These are phyloP conservation scores for Polygonum maritimum DNA, from an alignment of 148 eudicot genomes.

Conservation along the genomic window DNA sequence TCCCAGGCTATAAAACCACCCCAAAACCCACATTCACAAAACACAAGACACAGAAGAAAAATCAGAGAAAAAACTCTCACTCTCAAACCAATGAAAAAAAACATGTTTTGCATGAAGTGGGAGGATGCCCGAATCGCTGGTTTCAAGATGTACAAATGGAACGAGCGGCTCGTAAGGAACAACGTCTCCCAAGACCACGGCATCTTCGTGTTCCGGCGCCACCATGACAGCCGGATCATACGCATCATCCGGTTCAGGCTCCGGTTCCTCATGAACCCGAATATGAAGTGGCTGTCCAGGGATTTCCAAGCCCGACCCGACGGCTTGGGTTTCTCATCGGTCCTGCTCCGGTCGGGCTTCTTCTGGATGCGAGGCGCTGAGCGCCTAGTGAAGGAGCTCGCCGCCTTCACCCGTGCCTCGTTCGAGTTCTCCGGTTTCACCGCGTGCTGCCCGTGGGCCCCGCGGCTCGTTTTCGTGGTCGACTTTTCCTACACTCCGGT, in stretches of 20 bases:
- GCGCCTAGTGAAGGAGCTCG: neutral
- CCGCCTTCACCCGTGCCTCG: neutral
- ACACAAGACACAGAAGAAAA: neutral
- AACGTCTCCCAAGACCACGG: neutral
- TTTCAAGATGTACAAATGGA: neutral
- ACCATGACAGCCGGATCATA: neutral
- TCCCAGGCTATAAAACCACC: neutral
- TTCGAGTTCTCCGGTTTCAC: neutral
- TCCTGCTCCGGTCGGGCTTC: neutral
- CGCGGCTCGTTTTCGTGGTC: neutral
- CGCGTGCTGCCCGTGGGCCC: neutral
- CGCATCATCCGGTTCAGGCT: neutral
- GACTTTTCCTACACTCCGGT: neutral
- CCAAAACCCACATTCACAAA: neutral
- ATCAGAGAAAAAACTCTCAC: neutral
- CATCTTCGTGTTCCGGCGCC: neutral
- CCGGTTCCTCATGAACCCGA: neutral
- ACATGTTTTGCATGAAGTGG: neutral
- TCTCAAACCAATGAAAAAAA: neutral
- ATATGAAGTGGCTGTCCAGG: neutral
- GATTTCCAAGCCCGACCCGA: neutral
- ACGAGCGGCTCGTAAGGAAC: neutral
- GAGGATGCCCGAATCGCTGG: neutral
- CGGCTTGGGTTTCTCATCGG: neutral
- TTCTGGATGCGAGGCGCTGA: neutral